phyloP scores from a whole-genome alignment of 2,329 filamentous ascomycete species.

The Nigrospora osmanthi region DNA sequence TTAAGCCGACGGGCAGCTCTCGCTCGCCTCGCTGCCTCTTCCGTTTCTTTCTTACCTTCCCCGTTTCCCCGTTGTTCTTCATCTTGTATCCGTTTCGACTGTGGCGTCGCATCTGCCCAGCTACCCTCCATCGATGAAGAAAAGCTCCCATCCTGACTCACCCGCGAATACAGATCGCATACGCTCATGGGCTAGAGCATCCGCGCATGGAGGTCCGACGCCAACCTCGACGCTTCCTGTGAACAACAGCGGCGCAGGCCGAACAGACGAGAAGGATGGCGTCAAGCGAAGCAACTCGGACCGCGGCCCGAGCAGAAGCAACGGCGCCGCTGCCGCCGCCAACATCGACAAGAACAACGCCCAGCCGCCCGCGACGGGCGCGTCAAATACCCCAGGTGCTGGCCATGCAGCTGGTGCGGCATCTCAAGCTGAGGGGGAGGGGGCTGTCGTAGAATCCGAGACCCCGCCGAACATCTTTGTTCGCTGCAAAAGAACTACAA shows the following conservation, averaged over 20 bases:
- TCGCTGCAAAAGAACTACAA: conserved; percentile 40
- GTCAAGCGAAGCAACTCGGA: conserved; percentile 10
- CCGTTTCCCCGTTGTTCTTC: background rate
- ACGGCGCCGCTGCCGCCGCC: conserved; percentile 8
- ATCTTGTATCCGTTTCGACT: conserved; percentile 1
- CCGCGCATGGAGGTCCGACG: conserved; percentile 45
- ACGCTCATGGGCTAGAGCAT: conserved; percentile 45
- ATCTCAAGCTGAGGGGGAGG: conserved; percentile 43
- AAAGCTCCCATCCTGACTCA: conserved; percentile 40
- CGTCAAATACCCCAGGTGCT: conserved; percentile 18
- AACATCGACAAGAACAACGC: conserved; percentile 4
- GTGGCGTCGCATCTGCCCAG: conserved; percentile 25
- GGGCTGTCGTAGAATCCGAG: conserved; percentile 42
- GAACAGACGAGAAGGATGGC: conserved; percentile 11
- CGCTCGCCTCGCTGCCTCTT: background rate
- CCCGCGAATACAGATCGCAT: conserved; percentile 46
- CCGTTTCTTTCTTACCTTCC: background rate
- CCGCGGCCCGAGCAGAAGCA: conserved; percentile 15
- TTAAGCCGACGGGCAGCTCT: background rate
- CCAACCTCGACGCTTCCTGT: conserved; percentile 28
- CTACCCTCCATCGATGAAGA: conserved; percentile 48
- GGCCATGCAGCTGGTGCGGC: conserved; percentile 26
- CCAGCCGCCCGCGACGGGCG: too few relatives aligned
- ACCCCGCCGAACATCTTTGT: conserved; percentile 17
- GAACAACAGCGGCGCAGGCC: conserved; percentile 12